Evolutionary conservation across 2,329 filamentous ascomycete genomes (phyloP), one percentile per base, ranked within the genome.

Genomic region (Phyllosticta citribraziliensis): DNA sequence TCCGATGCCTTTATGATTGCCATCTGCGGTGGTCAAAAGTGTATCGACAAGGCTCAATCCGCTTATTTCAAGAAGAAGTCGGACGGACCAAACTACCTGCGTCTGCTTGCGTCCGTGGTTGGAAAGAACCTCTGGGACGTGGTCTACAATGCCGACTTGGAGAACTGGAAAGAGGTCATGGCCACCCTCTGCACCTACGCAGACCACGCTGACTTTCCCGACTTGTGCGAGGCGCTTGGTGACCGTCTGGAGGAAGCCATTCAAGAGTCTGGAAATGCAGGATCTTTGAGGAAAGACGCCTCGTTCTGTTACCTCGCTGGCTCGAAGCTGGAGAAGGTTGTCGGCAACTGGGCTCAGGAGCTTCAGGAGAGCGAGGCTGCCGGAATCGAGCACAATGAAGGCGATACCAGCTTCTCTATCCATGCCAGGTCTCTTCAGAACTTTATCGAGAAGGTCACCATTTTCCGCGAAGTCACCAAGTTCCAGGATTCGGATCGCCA

Each of bases 1-100:
- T 94, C 94, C 0, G 94, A 99, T 76, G 94, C 94, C 50, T 96
- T 99, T 76, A 91, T 99, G 79, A 93, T 99, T 71, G 94, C 95
- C 55, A 96, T 97, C 69, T 97, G 92, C 69, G 92, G 94, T 62
- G 94, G 93, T 56, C 91, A 96, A 72, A 88, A 91, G 66, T 88
- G 96, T 63, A 88, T 97, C 52, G 91, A 96, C 69, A 97, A 96
- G 78, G 93, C 93, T 5, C 94, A 97, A 74, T 83, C 88, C 63
- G 86, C 91, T 12, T 99, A 99, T 72, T 85, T 99, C 65, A 88
- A 90, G 62, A 88, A 88, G 69, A 91, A 92, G 74, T 82, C 84
- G 8, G 87, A 87, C 62, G 87, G 88, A 27, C 93, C 95, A 1
- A 97, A 93, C 75, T 99, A 99, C 70, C 80, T 97, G 61, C 88